phyloP scores from a whole-genome alignment of 352 stramenopile species.

The Peronospora tabacina region DNA sequence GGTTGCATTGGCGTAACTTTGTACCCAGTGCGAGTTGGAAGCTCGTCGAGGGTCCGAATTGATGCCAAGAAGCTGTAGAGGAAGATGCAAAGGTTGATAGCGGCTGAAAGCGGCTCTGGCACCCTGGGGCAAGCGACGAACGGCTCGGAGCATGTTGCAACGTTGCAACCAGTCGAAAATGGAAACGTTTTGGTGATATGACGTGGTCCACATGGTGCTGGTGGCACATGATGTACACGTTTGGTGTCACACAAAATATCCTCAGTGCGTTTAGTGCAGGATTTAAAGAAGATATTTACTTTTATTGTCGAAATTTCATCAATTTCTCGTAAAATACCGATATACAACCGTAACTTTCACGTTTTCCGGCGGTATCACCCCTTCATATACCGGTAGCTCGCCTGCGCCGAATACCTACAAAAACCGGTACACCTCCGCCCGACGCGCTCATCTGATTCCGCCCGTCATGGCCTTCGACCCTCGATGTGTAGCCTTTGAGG shows the following conservation, averaged over 20 bases:
- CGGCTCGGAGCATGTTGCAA: constrained; percentile 9
- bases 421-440: background rate
- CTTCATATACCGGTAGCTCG: background rate
- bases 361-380: too few species aligned
- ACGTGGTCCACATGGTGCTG: background rate
- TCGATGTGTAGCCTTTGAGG: constrained; percentile 35
- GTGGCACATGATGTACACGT: too few species aligned
- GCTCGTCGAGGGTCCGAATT: background rate
- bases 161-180: background rate
- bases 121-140: constrained; percentile 1
- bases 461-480: constrained; percentile 28
- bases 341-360: too few species aligned
- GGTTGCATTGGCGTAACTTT: constrained; percentile 6
- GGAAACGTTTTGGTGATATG: background rate
- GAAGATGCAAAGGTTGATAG: background rate
- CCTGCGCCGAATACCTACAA: background rate
- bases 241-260: too few species aligned
- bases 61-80: constrained; percentile 5
- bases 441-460: constrained; percentile 1
- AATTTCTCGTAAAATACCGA: too few species aligned
- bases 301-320: too few species aligned
- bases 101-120: background rate
- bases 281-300: too few species aligned
- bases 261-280: too few species aligned
- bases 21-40: background rate